A percentile compares a stretch with the other conserved stretches of the same genome.
Evolutionary conservation across 306 rosid genomes (phyloP).

Genomic region (Inga leiocalycina): DNA sequence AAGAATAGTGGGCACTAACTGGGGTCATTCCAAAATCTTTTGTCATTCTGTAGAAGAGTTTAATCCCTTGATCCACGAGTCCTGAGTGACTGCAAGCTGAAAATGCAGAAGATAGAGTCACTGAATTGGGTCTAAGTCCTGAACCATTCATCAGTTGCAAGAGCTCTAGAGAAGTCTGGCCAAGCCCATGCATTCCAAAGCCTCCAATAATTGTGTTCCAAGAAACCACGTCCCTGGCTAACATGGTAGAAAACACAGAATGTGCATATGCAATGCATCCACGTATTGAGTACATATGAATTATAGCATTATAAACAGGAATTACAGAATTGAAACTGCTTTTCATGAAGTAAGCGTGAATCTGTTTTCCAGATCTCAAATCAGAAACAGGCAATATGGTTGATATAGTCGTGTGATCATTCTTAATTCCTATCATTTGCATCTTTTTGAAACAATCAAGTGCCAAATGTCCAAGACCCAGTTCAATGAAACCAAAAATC

Average conservation of each 20-base stretch:
- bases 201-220: constrained; percentile 62
- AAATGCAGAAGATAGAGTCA: constrained; percentile 51
- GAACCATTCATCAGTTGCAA: constrained; percentile 45
- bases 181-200: constrained; percentile 52
- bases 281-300: constrained; percentile 46
- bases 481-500: constrained; percentile 46
- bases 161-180: constrained; percentile 45
- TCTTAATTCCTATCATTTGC: constrained; percentile 36
- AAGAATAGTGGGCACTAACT: constrained; percentile 48
- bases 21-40: constrained; percentile 43
- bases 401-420: constrained; percentile 47
- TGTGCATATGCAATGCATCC: constrained; percentile 48
- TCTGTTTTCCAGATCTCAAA: constrained; percentile 49
- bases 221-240: constrained; percentile 41
- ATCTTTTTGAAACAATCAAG: constrained; percentile 46
- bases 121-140: constrained; percentile 37
- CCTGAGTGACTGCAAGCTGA: constrained; percentile 63
- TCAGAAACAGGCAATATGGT: constrained; percentile 48
- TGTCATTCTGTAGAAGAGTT: constrained; percentile 47
- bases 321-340: constrained; percentile 13
- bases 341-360: constrained; percentile 43
- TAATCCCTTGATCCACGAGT: constrained; percentile 53
- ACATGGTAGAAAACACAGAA: constrained; percentile 49
- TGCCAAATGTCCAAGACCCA: constrained; percentile 41
- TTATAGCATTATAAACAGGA: constrained; percentile 48